Conservation (phyloP, 139 green algal genomes). For the Tetradesmus obliquus region DNA sequence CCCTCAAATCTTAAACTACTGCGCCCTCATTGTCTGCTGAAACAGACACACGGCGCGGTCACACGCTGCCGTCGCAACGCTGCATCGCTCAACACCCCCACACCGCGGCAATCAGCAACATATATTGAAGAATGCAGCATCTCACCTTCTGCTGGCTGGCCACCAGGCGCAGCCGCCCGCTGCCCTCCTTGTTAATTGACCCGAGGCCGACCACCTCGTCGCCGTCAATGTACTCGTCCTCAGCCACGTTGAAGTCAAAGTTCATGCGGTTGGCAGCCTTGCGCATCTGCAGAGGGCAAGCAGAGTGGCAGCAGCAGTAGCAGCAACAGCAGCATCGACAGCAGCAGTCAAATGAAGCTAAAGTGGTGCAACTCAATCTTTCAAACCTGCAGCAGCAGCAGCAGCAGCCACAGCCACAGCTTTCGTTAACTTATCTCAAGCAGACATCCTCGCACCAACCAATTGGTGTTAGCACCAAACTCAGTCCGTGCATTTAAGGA, state of each 20-base stretch:
- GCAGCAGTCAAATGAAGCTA: neutral
- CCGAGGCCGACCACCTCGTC: slow-evolving; percentile 76
- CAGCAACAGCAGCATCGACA: neutral
- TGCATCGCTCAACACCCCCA: neutral
- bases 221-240: slow-evolving; percentile 95
- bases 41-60: neutral
- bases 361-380: too few relatives aligned
- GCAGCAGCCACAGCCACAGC: neutral
- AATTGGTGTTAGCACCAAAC: neutral
- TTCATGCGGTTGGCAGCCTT: slow-evolving; percentile 95
- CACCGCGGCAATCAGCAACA: neutral
- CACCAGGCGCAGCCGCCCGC: slow-evolving; percentile 78
- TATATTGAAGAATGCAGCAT: neutral
- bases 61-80: neutral
- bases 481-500: neutral
- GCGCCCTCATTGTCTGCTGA: neutral
- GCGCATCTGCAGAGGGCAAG: slow-evolving; percentile 68
- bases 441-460: neutral
- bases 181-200: slow-evolving; percentile 77
- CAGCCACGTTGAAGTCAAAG: slow-evolving; percentile 87
- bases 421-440: neutral
- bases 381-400: neutral
- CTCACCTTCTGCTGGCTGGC: slow-evolving; percentile 84
- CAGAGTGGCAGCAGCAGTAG: neutral
- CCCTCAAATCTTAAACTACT: neutral